phyloP scores from a whole-genome alignment of 768 basidiomycete genomes.

The Leccinum disarticulatum region DNA sequence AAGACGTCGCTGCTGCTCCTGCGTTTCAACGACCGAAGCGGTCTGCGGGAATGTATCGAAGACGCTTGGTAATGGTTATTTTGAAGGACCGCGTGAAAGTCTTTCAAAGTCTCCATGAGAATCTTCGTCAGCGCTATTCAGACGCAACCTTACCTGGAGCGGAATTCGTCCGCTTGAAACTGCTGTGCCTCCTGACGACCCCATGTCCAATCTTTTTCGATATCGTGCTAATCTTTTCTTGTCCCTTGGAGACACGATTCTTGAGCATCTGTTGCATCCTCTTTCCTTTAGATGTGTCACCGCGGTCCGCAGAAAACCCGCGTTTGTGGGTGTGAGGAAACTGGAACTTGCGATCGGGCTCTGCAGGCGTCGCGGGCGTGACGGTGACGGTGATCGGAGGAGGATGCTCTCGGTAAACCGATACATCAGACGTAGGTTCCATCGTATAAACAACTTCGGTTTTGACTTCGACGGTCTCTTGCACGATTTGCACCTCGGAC shows the following conservation, averaged over 20 bases:
- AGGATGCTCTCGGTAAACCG: conserved; percentile 1
- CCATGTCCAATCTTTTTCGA: conserved; percentile 76
- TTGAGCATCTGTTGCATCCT: conserved; percentile 77
- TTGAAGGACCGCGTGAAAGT: conserved; percentile 66
- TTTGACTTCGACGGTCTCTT: conserved; percentile 16
- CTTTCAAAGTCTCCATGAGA: conserved; percentile 35
- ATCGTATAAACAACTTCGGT: not conserved
- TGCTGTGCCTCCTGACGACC: conserved; percentile 55
- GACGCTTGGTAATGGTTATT: conserved; percentile 69
- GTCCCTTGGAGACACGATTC: conserved; percentile 70
- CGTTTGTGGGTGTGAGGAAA: conserved; percentile 23
- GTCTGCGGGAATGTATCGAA: conserved; percentile 80
- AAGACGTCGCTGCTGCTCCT: conserved; percentile 27
- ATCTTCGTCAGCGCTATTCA: not conserved
- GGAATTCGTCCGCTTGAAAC: conserved; percentile 60
- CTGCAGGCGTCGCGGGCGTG: conserved; percentile 60
- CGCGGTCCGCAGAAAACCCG: conserved; percentile 35
- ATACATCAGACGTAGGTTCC: conserved; percentile 5
- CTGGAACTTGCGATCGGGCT: conserved; percentile 21
- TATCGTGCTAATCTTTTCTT: conserved; percentile 70
- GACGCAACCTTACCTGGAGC: conserved; percentile 57
- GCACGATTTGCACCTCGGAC: conserved; percentile 3
- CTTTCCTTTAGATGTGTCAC: conserved; percentile 60
- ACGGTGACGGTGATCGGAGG: conserved; percentile 58
- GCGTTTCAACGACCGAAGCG: conserved; percentile 50